A percentile compares a stretch with the other conserved stretches of the same genome.
phyloP scores from a whole-genome alignment of 1,284 basidiomycete species.

The Mycena citricolor region DNA sequence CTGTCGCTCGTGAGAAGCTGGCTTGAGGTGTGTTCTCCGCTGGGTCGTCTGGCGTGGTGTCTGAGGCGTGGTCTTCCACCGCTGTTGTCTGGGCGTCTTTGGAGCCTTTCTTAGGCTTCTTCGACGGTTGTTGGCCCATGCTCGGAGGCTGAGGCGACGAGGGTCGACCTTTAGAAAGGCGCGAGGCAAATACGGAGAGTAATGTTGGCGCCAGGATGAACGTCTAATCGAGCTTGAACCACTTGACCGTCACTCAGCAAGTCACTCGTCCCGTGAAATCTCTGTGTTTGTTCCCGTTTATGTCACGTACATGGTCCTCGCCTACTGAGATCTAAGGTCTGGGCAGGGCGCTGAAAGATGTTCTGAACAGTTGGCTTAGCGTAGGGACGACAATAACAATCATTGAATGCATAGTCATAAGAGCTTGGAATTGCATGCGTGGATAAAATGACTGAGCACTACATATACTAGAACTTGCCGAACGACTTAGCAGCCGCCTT shows the following conservation, averaged over 20 bases:
- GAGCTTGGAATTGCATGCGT: slow-evolving; percentile 25
- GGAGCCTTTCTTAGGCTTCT: slow-evolving; percentile 71
- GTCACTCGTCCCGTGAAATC: no score
- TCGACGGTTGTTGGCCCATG: slow-evolving; percentile 81
- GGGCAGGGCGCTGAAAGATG: no score
- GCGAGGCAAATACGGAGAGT: slow-evolving; percentile 69
- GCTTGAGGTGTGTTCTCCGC: slow-evolving; percentile 43
- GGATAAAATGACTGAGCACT: slow-evolving; percentile 18
- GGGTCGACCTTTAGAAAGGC: slow-evolving; percentile 67
- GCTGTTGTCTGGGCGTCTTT: slow-evolving; percentile 39
- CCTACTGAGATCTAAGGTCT: no score
- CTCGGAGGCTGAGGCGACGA: slow-evolving; percentile 63
- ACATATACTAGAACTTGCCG: slow-evolving; percentile 84
- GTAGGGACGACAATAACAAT: no score
- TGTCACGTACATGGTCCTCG: no score
- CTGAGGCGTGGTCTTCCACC: slow-evolving; percentile 30
- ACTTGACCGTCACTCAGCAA: no score
- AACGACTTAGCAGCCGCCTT: slow-evolving; percentile 88
- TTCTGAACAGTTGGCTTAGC: no score
- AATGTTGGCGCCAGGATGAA: slow-evolving; percentile 78
- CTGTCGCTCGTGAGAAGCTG: slow-evolving; percentile 45
- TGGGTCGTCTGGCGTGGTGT: slow-evolving; percentile 36
- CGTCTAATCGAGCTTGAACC: slow-evolving; percentile 23
- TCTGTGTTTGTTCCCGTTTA: no score
- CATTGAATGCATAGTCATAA: slow-evolving; percentile 30